A percentile compares a stretch with the other conserved stretches of the same genome.
Conservation (phyloP, 306 rosid species). For the Pachyrhizus erosus region DNA sequence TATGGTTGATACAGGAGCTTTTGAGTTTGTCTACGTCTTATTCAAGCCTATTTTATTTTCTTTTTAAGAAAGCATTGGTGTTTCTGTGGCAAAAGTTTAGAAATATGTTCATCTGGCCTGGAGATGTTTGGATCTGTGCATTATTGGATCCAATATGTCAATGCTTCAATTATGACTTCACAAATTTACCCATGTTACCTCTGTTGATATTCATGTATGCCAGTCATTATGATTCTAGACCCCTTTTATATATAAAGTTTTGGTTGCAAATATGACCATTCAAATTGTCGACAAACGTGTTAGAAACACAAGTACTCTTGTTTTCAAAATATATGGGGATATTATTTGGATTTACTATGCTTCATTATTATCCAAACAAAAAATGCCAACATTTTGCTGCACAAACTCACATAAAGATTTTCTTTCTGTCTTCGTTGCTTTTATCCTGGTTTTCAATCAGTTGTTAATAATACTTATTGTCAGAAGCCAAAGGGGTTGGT, state of each 20-base stretch:
- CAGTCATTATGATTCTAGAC: slow-evolving; percentile 19
- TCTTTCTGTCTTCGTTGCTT: neutral
- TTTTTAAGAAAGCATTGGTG: neutral
- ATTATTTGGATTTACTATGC: slow-evolving; percentile 9
- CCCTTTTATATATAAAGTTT: slow-evolving; percentile 5
- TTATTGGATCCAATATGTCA: slow-evolving; percentile 4
- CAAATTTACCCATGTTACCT: neutral
- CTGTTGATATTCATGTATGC: neutral
- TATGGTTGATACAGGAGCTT: slow-evolving; percentile 9
- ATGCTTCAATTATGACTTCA: slow-evolving; percentile 21
- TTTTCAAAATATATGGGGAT: slow-evolving; percentile 20
- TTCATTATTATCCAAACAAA: neutral
- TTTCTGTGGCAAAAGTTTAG: slow-evolving; percentile 21
- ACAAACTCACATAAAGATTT: neutral
- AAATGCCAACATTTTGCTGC: slow-evolving; percentile 20
- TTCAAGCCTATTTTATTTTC: slow-evolving; percentile 23
- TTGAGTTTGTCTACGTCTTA: slow-evolving; percentile 23
- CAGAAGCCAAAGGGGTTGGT: slow-evolving; percentile 10
- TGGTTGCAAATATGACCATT: slow-evolving; percentile 28
- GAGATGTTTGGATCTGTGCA: neutral
- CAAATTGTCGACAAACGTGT: neutral
- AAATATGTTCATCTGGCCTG: neutral
- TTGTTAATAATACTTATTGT: slow-evolving; percentile 23
- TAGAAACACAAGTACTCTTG: neutral
- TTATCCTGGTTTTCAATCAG: slow-evolving; percentile 21